Evolutionary conservation across 2,329 filamentous ascomycete species (phyloP).

Genomic region (Colletotrichum neosansevieriae): DNA sequence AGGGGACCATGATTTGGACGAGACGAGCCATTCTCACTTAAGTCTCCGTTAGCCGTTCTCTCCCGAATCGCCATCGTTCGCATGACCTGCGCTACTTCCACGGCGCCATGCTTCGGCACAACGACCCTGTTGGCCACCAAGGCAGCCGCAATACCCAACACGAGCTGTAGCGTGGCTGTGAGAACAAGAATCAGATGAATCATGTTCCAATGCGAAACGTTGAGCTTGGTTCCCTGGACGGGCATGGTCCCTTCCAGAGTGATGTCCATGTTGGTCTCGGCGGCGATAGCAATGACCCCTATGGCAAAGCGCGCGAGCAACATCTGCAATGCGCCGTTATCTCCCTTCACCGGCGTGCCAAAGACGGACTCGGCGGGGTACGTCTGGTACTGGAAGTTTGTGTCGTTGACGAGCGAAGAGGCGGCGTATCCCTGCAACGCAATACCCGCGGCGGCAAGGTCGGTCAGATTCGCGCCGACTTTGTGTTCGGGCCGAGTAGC

Average conservation of each 20-base stretch:
- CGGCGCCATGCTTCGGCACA: conserved; percentile 39
- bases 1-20: neutral
- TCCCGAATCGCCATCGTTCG: conserved; percentile 37
- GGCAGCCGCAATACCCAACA: conserved; percentile 44
- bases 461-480: conserved; percentile 50
- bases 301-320: conserved; percentile 52
- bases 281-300: conserved; percentile 51
- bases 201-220: conserved; percentile 49
- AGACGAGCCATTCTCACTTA: neutral
- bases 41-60: neutral
- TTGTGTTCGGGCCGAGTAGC: conserved; percentile 52
- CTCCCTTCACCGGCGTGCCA: conserved; percentile 50
- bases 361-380: conserved; percentile 57
- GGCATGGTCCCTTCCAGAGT: conserved; percentile 47
- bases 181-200: conserved; percentile 50
- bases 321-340: conserved; percentile 49
- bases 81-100: conserved; percentile 40
- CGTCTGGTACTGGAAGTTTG: conserved; percentile 51
- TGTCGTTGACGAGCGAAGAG: conserved; percentile 42
- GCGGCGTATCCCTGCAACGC: conserved; percentile 54
- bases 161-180: conserved; percentile 48
- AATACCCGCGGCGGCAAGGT: conserved; percentile 52
- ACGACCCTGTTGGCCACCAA: conserved; percentile 46
- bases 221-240: conserved; percentile 47
- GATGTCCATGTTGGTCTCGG: conserved; percentile 47